Percentiles rank a stretch among this genome's conserved stretches.
Conservation (phyloP, 495 filamentous ascomycete genomes). For the Beverwykella pulmonaria region DNA sequence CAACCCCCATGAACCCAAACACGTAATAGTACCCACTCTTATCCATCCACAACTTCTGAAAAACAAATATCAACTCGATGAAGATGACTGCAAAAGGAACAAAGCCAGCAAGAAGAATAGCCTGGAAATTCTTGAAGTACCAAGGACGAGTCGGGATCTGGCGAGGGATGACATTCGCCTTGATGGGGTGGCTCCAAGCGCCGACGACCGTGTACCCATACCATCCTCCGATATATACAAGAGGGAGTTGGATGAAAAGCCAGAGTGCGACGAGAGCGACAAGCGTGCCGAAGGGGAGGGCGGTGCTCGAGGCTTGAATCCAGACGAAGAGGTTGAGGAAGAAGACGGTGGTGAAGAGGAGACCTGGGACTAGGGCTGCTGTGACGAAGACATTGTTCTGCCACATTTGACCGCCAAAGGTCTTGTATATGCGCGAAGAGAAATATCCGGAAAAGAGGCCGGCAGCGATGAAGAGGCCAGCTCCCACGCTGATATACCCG, state of each 20-base stretch:
- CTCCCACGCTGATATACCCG: slow-evolving; percentile 84
- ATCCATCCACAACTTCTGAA: slow-evolving; percentile 88
- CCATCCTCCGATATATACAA: slow-evolving; percentile 86
- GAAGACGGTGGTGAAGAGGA: slow-evolving; percentile 78
- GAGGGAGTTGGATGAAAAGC: slow-evolving; percentile 86
- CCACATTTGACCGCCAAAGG: slow-evolving; percentile 80
- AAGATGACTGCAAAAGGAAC: slow-evolving; percentile 92
- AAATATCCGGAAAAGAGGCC: slow-evolving; percentile 94
- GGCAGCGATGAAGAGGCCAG: slow-evolving; percentile 86
- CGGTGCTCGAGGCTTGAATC: slow-evolving; percentile 88
- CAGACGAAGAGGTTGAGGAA: slow-evolving; percentile 92
- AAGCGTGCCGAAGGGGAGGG: slow-evolving; percentile 85
- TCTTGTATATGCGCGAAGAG: slow-evolving; percentile 80
- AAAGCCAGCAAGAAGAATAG: slow-evolving; percentile 74
- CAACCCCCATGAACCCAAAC: slow-evolving; percentile 84
- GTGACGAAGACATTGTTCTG: slow-evolving; percentile 82
- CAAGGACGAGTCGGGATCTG: slow-evolving; percentile 80
- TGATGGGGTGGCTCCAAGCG: slow-evolving; percentile 86
- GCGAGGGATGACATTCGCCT: slow-evolving; percentile 71
- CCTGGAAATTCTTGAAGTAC: slow-evolving; percentile 68
- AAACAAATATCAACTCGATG: slow-evolving; percentile 90
- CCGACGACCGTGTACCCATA: slow-evolving; percentile 67
- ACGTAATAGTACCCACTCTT: slow-evolving; percentile 95
- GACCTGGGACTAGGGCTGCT: slow-evolving; percentile 79
- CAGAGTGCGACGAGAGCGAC: slow-evolving; percentile 77